Evolutionary conservation across 345 rosid genomes (phyloP), one percentile per base, ranked within the genome.

Genomic region (Eucalyptus leucophloia): DNA sequence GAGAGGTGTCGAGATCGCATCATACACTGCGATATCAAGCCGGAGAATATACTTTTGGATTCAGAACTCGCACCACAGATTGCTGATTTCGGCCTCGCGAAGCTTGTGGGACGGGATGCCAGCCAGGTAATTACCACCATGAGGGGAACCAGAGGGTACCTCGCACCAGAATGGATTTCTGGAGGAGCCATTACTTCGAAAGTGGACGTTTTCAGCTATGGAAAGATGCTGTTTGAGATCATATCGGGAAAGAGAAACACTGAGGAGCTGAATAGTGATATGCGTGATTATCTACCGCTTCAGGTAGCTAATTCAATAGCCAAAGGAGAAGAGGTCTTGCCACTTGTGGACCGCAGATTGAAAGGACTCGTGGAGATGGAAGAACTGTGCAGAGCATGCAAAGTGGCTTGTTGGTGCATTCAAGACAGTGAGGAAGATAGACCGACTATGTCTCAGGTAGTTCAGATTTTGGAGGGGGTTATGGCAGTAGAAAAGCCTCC

Each of bases 191-290:
- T 90, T 50, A 90, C 92, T 5, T 85, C 82, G 23, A 90, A 90
- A 87, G 92, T 67, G 5, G 91, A 92, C n/a, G 91, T 90, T 34
- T 92, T 90, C 65, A 92, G 93, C 81, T 92, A 89, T 34, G 93
- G 93, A 9, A 88, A 87, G 69, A 87, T 92, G 45, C 65, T 92
- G 0, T 87, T 92, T 89, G 92, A 90, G 88, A 40, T 92, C 28
- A 45, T 90, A 11, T 88, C 92, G 4, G 91, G 92, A 12, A n/a
- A 86, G 89, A 90, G 88, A 81, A 92, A 89, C 67, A 49, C 65
- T 7, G 92, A 89, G n/a, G 54, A 34, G 24, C 28, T 54, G 37
- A 65, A 60, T 12, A 51, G 60, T 83, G 87, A 53, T 18, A 54
- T 44, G 24, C 32, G 32, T 4, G 4, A 26, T 11, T 85, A 89